Base-by-base conservation (phyloP, 805 yeast species). In the Starmera caribaea region DNA sequence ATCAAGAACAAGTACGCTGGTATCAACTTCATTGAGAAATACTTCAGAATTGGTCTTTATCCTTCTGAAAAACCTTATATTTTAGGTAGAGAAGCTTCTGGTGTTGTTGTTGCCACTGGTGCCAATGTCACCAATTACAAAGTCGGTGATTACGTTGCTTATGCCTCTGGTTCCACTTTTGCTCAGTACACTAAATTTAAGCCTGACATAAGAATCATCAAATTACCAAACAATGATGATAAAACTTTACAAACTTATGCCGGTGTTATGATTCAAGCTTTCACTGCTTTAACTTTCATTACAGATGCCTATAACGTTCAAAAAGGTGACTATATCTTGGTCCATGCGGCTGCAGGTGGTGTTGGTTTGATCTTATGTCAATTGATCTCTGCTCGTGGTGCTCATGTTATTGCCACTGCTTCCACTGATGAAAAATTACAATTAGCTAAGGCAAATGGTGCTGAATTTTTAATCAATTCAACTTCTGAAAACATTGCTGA, bases 321-420 rank as follows among this genome's bases (percentile, higher is more conserved):
- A 49, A 65, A 72, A 55, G 89, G 77, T 39, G 96, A 90, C 42
- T 71, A 61, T 48, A 72, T 83, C 34, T 67, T 89, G 36, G 79
- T 86, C 21, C 86, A 88, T 65, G 97, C 97, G 4, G 96, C 96
- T 8, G 96, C 97, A 3, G 97, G 97, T 35, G 96, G 97, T 41
- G 90, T 85, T 38, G 97, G 97, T 5, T 69, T 74, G 38, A 48
- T 85, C 15, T 63, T 87, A 39, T 66, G 69, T 37, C 96, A 88
- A 58, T 63, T 88, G 59, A 60, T 81, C 37, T 58, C 68, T 27
- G 53, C 61, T 17, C 67, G 64, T 37, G 95, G 95, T 16, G 96
- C 88, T 4, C 79, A 74, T 46, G 88, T 79, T 35, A 87, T 89
- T 61, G 96, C 94, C 3, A 68, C 83, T 31, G 92, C 94, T 6